Conservation (phyloP, 1,284 basidiomycete species). For the Ceratobasidium theobromae region DNA sequence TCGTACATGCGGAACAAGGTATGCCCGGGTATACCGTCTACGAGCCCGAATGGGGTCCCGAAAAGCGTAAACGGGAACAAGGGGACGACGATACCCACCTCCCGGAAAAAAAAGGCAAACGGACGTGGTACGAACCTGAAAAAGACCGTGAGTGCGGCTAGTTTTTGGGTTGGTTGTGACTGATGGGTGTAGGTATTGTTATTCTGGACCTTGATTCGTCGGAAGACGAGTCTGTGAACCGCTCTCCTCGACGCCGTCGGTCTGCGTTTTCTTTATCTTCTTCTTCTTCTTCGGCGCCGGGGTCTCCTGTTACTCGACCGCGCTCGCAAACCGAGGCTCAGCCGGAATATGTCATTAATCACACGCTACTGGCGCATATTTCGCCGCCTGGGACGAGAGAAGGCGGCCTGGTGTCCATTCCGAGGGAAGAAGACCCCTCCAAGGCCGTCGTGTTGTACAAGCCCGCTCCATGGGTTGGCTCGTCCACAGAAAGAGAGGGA, state of each 20-base stretch:
- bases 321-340: constrained; percentile 44
- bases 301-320: background rate
- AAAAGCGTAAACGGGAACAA: background rate
- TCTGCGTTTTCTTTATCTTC: constrained; percentile 8
- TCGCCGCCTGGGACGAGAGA: constrained; percentile 34
- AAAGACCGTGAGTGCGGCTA: constrained; percentile 66
- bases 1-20: constrained; percentile 37
- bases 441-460: constrained; percentile 63
- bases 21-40: constrained; percentile 29
- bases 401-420: constrained; percentile 33
- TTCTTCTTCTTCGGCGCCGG: background rate
- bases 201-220: constrained; percentile 63
- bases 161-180: background rate
- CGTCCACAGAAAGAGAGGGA: constrained; percentile 12
- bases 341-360: constrained; percentile 49
- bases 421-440: constrained; percentile 39
- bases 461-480: constrained; percentile 45
- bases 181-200: constrained; percentile 51
- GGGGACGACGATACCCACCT: background rate
- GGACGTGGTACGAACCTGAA: constrained; percentile 68
- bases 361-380: constrained; percentile 34
- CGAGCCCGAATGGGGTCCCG: constrained; percentile 43
- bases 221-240: constrained; percentile 44
- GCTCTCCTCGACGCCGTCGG: constrained; percentile 35
- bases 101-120: constrained; percentile 54